phyloP scores from a whole-genome alignment of 495 filamentous ascomycete genomes.

The Oidiodendron maius region DNA sequence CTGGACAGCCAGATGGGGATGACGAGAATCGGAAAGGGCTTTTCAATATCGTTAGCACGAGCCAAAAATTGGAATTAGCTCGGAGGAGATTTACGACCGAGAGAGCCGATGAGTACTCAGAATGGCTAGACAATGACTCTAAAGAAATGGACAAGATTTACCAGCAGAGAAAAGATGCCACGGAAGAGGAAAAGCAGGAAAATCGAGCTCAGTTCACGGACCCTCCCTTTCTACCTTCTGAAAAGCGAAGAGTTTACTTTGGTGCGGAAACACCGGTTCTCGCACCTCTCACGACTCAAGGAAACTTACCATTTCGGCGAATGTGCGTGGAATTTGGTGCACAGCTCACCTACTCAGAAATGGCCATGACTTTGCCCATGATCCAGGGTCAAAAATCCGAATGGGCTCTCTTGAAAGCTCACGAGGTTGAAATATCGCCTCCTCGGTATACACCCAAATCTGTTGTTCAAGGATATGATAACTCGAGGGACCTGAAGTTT shows the following conservation, averaged over 20 bases:
- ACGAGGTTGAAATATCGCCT: conserved; percentile 68
- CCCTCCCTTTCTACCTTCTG: conserved; percentile 80
- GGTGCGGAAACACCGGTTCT: conserved; percentile 86
- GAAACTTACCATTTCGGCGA: conserved; percentile 93
- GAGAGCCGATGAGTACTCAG: conserved; percentile 67
- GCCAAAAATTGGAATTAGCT: conserved; percentile 62
- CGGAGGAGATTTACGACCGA: conserved; percentile 59
- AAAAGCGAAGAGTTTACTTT: conserved; percentile 91
- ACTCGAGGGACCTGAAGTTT: conserved; percentile 76
- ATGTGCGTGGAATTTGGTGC: conserved; percentile 88
- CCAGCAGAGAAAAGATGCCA: conserved; percentile 34
- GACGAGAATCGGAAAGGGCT: conserved; percentile 44
- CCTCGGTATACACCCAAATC: conserved; percentile 45
- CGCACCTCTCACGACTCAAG: conserved; percentile 84
- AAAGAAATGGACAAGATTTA: conserved; percentile 48
- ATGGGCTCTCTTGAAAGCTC: conserved; percentile 91
- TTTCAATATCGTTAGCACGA: conserved; percentile 63
- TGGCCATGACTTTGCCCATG: conserved; percentile 89
- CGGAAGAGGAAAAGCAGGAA: conserved; percentile 49
- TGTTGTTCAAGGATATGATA: conserved; percentile 68
- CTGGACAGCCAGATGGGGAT: conserved; percentile 20
- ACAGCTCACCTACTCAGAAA: conserved; percentile 93
- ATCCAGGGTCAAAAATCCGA: conserved; percentile 88
- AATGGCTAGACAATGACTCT: conserved; percentile 62
- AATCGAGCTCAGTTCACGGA: conserved; percentile 74